Evolutionary conservation across 2,329 filamentous ascomycete species (phyloP), one percentile per base, ranked within the genome.

Genomic region (Aplosporella prunicola): DNA sequence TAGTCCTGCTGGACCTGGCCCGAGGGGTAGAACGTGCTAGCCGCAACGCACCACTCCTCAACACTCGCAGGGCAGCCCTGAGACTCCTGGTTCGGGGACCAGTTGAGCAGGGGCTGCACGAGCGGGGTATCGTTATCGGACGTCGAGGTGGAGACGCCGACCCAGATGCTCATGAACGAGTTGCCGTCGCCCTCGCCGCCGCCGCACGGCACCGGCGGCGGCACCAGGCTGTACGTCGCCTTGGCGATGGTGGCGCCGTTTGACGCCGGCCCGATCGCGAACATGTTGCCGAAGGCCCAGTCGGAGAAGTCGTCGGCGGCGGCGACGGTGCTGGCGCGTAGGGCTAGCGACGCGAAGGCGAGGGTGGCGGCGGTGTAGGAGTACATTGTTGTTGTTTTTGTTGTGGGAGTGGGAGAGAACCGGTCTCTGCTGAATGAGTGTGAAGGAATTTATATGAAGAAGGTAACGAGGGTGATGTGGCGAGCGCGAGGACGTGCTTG

Each of bases 201-300:
- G 8, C 23, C 31, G 11, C 25, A 25, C 1, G 40, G 40, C 2
- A 14, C 9, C 3, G 15, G 20, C 2, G 40, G 35, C 8, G 27
- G 35, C 16, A 25, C 11, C 10, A 42, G 24, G 2, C 31, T 35
- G 26, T 32, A 42, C 7, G 40, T 42, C 2, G 40, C 40, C 20
- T 40, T 40, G 20, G 31, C 39, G 25, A 42, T 42, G 31, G 30
- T 22, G 31, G 13, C 14, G 8, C 32, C 26, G 20, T 25, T 32
- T n/a, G 18, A 35, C 0, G 31, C 22, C 6, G 40, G 40, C 5
- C 40, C 40, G 4, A 35, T 9, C 20, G 27, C 27, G 31, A 42
- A 42, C 20, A 35, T 42, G 31, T 42, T 42, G 27, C 40, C 40
- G 23, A 31, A 42, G 4, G 27, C 28, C 25, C 38, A 40, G 10